Evolutionary conservation across 495 filamentous ascomycete species (phyloP), one percentile per base, ranked within the genome.

Genomic region (Hamigera avellanea): DNA sequence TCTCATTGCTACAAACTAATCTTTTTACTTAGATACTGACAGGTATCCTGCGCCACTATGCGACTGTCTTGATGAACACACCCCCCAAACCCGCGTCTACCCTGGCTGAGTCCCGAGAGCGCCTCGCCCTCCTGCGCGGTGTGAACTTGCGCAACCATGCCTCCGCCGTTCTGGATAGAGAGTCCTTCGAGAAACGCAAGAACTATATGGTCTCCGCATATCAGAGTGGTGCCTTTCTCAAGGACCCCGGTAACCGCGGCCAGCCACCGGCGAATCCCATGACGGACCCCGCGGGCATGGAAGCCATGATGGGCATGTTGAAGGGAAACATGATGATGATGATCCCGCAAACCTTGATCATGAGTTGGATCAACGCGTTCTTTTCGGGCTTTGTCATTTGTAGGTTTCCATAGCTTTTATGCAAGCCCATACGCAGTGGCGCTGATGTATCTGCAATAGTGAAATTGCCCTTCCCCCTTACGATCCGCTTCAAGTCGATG

Each of bases 261-360:
- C 82, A 95, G 59, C 81, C 86, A 16, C 80, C 85, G 9, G 77
- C 84, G 34, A 96, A 98, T 59, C 91, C 93, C 14, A 88, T 96
- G 83, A 82, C 80, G 23, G 91, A 98, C 59, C 91, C 91, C n/a
- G 82, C 79, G 33, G 86, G 83, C 33, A 98, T 96, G 93, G 93
- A 96, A 53, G 87, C 84, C 39, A 95, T 96, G 89, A 96, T 96
- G 91, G 89, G 89, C 39, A 93, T 93, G 86, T 84, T 96, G 78
- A 98, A 95, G 76, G 86, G 86, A 35, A 94, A 98, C 51, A 94
- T 98, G 85, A 87, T 89, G 45, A 96, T 95, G 91, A 96, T 98
- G 72, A 86, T 98, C 27, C 93, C 91, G 32, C 93, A 98, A 57
- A 96, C 88, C 3, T 59, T 96, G 58, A 96, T 96, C 44, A 98